These are phyloP conservation scores for Cynara cardunculus DNA, from an alignment of 129 eudicot species.

Conservation along the genomic window DNA sequence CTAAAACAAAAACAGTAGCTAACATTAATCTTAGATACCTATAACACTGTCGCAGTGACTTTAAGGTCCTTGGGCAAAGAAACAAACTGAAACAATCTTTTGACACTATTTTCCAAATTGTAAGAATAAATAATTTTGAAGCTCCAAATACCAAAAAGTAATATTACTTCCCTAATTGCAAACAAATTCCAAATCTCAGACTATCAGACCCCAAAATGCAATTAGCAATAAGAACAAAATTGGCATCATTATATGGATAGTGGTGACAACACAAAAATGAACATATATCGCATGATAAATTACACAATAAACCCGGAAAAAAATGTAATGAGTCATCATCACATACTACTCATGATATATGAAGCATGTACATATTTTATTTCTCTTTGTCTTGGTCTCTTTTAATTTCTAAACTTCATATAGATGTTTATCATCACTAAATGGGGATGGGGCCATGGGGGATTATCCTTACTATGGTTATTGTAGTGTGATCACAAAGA, in stretches of 20 bases:
- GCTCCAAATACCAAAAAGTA: background rate
- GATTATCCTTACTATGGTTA: background rate
- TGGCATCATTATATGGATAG: background rate
- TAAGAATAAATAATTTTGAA: too few relatives aligned
- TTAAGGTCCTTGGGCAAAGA: too few relatives aligned
- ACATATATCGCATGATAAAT: background rate
- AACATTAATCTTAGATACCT: background rate
- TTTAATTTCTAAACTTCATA: background rate
- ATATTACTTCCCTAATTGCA: background rate
- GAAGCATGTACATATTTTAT: background rate
- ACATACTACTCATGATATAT: background rate
- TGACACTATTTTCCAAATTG: background rate
- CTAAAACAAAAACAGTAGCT: background rate
- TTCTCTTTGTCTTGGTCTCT: background rate
- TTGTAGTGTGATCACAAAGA: background rate
- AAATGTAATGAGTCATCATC: background rate
- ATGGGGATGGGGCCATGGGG: background rate
- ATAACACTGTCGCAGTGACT: too few relatives aligned
- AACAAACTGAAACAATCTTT: too few relatives aligned
- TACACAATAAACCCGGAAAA: background rate
- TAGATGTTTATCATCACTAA: background rate
- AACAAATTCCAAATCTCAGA: background rate
- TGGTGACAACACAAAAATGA: background rate
- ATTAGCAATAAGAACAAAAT: background rate
- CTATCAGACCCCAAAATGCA: background rate